Percentiles rank a stretch among this genome's conserved stretches.
Conservation (phyloP, 129 eudicot species). For the Rutidosis leptorrhynchoides region DNA sequence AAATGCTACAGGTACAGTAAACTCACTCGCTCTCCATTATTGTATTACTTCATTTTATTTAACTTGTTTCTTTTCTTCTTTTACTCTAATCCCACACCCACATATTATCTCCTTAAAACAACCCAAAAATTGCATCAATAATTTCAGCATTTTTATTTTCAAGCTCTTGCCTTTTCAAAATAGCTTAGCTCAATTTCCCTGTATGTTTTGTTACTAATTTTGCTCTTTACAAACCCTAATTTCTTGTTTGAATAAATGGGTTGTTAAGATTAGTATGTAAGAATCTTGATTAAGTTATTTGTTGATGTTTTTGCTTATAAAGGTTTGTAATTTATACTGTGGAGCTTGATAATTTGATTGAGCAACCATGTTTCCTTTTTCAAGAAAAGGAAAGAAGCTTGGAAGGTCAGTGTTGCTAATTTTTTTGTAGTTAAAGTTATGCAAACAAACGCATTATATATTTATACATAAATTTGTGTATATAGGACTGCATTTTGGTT, state of each 20-base stretch:
- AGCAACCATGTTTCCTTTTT: conserved; percentile 77
- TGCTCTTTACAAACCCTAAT: conserved; percentile 16
- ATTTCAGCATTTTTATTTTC: conserved; percentile 6
- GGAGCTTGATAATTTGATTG: background rate
- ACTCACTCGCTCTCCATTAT: conserved; percentile 28
- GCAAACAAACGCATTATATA: background rate
- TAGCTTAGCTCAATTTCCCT: conserved; percentile 14
- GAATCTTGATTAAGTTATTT: background rate
- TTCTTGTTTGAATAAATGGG: background rate
- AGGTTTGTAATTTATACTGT: conserved; percentile 3
- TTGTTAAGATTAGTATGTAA: background rate
- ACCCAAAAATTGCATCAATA: background rate
- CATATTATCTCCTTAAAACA: background rate
- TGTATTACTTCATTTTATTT: conserved; percentile 16
- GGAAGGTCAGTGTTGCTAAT: conserved; percentile 58
- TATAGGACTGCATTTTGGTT: conserved; percentile 15
- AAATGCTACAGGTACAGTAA: conserved; percentile 36
- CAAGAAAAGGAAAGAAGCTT: conserved; percentile 75
- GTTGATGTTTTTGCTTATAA: conserved; percentile 4
- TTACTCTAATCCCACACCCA: background rate
- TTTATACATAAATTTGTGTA: background rate
- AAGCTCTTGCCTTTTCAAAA: background rate
- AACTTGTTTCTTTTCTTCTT: background rate
- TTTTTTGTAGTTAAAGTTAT: background rate
- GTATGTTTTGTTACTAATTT: conserved; percentile 1